These are phyloP conservation scores for Pythium plurisporium DNA, from an alignment of 352 stramenopile species.

Conservation along the genomic window DNA sequence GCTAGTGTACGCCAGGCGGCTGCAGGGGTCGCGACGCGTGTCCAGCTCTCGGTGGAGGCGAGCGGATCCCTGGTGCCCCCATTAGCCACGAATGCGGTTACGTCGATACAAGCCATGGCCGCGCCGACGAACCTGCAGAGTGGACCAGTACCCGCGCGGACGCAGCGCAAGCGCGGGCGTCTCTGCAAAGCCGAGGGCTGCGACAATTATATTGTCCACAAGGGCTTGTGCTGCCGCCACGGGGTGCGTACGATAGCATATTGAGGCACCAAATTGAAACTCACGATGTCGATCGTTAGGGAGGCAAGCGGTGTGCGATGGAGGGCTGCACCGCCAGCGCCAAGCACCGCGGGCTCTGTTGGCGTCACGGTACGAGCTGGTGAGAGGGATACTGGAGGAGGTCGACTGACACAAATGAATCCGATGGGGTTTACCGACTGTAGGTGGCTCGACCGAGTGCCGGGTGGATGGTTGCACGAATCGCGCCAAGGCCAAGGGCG, in stretches of 20 bases:
- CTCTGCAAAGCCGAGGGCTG: conserved; percentile 31
- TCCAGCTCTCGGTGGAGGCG: no score
- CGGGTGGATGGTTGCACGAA: conserved; percentile 28
- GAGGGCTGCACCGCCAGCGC: conserved; percentile 31
- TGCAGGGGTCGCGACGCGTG: no score
- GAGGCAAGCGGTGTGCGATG: conserved; percentile 32
- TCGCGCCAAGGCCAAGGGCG: conserved; percentile 33
- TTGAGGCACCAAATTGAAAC: background rate
- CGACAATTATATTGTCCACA: conserved; percentile 45
- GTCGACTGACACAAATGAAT: no score
- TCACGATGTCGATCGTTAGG: conserved; percentile 9
- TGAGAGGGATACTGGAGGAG: no score
- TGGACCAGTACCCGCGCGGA: no score
- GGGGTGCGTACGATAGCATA: conserved; percentile 18
- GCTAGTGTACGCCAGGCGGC: no score
- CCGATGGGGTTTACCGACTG: no score
- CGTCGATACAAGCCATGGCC: no score
- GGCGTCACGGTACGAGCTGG: conserved; percentile 38
- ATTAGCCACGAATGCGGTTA: no score
- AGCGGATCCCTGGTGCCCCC: no score
- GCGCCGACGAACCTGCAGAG: no score
- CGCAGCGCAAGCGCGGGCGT: conserved; percentile 25
- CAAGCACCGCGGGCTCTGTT: conserved; percentile 35
- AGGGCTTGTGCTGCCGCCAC: conserved; percentile 39
- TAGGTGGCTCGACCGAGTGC: conserved; percentile 39